A percentile compares a stretch with the other conserved stretches of the same genome.
phyloP scores from a whole-genome alignment of 257 asterid species.

The Echites panduratus region DNA sequence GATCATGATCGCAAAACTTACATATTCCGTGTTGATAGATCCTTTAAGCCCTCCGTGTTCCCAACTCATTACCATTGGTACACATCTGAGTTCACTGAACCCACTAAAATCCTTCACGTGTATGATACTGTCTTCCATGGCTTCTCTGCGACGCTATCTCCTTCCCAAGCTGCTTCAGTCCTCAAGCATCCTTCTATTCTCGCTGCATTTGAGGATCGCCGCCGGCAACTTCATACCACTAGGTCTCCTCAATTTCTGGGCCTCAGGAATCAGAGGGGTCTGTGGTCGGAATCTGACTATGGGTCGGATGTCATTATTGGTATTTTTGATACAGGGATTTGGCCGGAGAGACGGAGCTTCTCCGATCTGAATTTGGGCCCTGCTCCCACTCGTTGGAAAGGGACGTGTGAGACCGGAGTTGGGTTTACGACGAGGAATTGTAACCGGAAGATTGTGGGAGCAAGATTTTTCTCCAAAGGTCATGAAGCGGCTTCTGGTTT shows the following conservation, averaged over 20 bases:
- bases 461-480: constrained; percentile 75
- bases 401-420: constrained; percentile 58
- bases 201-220: constrained; percentile 71
- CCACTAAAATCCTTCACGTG: constrained; percentile 67
- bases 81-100: constrained; percentile 62
- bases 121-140: constrained; percentile 92
- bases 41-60: constrained; percentile 77
- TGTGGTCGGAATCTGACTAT: constrained; percentile 91
- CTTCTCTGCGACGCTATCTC: constrained; percentile 74
- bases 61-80: constrained; percentile 95
- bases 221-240: constrained; percentile 86
- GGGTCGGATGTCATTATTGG: constrained; percentile 90
- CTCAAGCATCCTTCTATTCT: constrained; percentile 69
- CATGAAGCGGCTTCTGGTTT: constrained; percentile 70
- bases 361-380: constrained; percentile 87
- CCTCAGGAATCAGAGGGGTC: constrained; percentile 73
- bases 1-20: constrained; percentile 48
- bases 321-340: constrained; percentile 81
- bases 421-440: constrained; percentile 46
- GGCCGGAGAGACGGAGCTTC: constrained; percentile 96
- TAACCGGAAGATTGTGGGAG: constrained; percentile 75
- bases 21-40: constrained; percentile 61
- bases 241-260: constrained; percentile 98
- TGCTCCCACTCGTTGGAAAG: constrained; percentile 76
- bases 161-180: constrained; percentile 49